These are phyloP conservation scores for Pichia kluyveri DNA, from an alignment of 805 yeast genomes.

Conservation along the genomic window DNA sequence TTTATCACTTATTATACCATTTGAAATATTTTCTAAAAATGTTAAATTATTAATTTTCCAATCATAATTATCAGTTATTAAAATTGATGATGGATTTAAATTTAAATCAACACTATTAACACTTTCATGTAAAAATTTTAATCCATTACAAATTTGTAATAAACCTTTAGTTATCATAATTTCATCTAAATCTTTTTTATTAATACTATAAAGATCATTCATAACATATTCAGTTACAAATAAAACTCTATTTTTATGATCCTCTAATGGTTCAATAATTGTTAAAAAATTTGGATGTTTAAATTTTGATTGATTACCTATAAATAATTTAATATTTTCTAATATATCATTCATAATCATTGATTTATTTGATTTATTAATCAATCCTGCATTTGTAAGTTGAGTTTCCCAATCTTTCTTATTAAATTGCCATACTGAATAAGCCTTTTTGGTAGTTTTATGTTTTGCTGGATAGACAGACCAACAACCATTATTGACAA, in stretches of 20 bases:
- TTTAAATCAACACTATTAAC: slow-evolving; percentile 72
- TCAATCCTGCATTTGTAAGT: slow-evolving; percentile 40
- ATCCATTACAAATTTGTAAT: slow-evolving; percentile 64
- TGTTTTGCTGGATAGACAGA: slow-evolving; percentile 76
- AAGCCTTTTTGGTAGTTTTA: slow-evolving; percentile 48
- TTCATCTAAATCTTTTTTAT: slow-evolving; percentile 52
- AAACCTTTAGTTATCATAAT: slow-evolving; percentile 70
- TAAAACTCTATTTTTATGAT: slow-evolving; percentile 62
- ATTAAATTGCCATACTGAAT: slow-evolving; percentile 81
- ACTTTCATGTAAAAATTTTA: slow-evolving; percentile 73
- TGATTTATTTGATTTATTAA: slow-evolving; percentile 39
- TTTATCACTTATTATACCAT: slow-evolving; percentile 41
- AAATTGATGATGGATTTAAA: slow-evolving; percentile 66
- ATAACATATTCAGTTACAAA: slow-evolving; percentile 80
- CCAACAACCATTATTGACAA: slow-evolving; percentile 71
- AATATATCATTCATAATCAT: slow-evolving; percentile 51
- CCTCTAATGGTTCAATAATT: slow-evolving; percentile 83
- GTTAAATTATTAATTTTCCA: slow-evolving; percentile 86
- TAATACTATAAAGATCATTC: slow-evolving; percentile 21
- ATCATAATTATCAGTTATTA: slow-evolving; percentile 77
- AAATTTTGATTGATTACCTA: slow-evolving; percentile 63
- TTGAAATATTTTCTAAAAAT: slow-evolving; percentile 37
- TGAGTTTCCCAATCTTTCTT: slow-evolving; percentile 62
- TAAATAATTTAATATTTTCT: slow-evolving; percentile 57
- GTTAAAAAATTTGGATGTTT: slow-evolving; percentile 86